Evolutionary conservation across 495 filamentous ascomycete species (phyloP).

Genomic region (Margaritispora aquatica): DNA sequence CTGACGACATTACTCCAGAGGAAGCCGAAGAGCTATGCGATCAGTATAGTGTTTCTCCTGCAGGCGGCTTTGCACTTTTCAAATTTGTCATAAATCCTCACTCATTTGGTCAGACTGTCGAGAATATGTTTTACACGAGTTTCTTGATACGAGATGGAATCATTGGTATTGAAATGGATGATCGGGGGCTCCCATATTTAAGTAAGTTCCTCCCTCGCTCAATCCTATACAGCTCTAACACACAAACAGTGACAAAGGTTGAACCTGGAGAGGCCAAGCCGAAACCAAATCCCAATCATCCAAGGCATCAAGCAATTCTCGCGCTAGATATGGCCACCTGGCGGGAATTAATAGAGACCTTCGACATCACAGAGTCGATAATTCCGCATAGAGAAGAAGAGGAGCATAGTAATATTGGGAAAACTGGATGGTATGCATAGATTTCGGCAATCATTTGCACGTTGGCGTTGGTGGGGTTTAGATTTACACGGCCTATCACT

Average conservation of each 20-base stretch:
- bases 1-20: slow-evolving; percentile 30
- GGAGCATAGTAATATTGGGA: slow-evolving; percentile 43
- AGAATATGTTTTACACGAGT: slow-evolving; percentile 95
- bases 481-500: neutral
- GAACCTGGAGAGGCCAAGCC: neutral
- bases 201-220: slow-evolving; percentile 38
- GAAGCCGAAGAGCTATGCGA: slow-evolving; percentile 39
- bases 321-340: slow-evolving; percentile 78
- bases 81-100: slow-evolving; percentile 80
- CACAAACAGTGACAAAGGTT: neutral
- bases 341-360: slow-evolving; percentile 65
- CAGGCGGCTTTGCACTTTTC: slow-evolving; percentile 67
- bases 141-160: slow-evolving; percentile 88
- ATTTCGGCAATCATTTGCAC: neutral
- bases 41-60: slow-evolving; percentile 48
- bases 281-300: slow-evolving; percentile 24
- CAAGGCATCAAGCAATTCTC: slow-evolving; percentile 78
- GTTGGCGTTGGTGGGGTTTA: neutral
- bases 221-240: neutral
- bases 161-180: slow-evolving; percentile 58
- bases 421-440: slow-evolving; percentile 74
- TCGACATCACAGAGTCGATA: slow-evolving; percentile 67
- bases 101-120: slow-evolving; percentile 91
- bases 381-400: slow-evolving; percentile 77
- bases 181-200: slow-evolving; percentile 60